Base-by-base conservation (phyloP, 1,284 basidiomycete genomes). In the Phenoliferia sp. region DNA sequence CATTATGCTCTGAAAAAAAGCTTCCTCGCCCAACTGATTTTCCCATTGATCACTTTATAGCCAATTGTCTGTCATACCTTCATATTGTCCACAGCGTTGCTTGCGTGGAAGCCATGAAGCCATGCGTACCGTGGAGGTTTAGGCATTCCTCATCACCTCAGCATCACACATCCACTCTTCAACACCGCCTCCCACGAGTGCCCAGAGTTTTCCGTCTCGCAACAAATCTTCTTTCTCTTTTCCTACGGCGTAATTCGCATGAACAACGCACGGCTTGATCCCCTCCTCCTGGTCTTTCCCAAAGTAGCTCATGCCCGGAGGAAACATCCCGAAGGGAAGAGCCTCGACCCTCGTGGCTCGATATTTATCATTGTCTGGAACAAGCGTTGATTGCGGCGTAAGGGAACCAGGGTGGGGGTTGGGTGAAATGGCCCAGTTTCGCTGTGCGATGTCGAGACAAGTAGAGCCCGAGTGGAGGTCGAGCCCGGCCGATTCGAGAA, bases 181-280 rank as follows among this genome's bases (percentile, higher is more conserved):
- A 52, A 36, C 50, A 10, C 17, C 61, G 6, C 36, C 62, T n/a
- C 50, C 32, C 9, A 65, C 33, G 36, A 74, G 44, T 34, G 70
- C 72, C 72, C 72, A 74, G 54, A 74, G n/a, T 31, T 65, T 64
- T 22, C 52, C 61, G 29, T 31, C 63, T 35, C 63, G 34, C 60
- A 74, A 35, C 63, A 72, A 57, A 35, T 63, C 48, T 61, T 68
- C 69, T 62, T 74, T 74, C 52, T 33, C 57, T 22, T n/a, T 34
- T 19, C 69, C 70, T 26, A 62, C 69, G 58, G 69, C 73, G 48
- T 74, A 74, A 56, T 74, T 74, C 12, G 73, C 73, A 54, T 74
- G 73, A 16, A 74, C 73, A 19, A 74, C 73, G 56, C 69, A 70
- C 10, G 67, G 60, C 31, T 60, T 55, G 34, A 63, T 61, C 0